A percentile compares a stretch with the other conserved stretches of the same genome.
Evolutionary conservation across 2,329 filamentous ascomycete genomes (phyloP).

Genomic region (Trichoderma endophyticum): DNA sequence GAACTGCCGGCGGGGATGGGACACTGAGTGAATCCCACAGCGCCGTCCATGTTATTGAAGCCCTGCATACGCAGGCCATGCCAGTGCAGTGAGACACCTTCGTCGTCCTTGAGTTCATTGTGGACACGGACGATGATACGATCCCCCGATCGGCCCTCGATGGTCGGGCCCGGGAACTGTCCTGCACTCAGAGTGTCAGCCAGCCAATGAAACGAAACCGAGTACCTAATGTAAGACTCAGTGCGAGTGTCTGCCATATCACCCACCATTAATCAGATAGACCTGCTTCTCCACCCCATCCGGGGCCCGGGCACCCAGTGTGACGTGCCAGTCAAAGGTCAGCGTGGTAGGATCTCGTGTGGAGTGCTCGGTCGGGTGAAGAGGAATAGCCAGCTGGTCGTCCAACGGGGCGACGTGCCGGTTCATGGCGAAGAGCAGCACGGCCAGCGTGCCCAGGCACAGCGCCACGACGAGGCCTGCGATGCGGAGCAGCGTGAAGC

Average conservation of each 20-base stretch:
- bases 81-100: slow-evolving; percentile 62
- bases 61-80: slow-evolving; percentile 73
- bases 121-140: slow-evolving; percentile 64
- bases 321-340: slow-evolving; percentile 24
- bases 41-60: slow-evolving; percentile 66
- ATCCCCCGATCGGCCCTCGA: slow-evolving; percentile 69
- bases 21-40: slow-evolving; percentile 47
- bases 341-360: slow-evolving; percentile 20
- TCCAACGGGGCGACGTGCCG: not conserved
- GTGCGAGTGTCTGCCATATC: not conserved
- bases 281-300: slow-evolving; percentile 28
- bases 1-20: slow-evolving; percentile 49
- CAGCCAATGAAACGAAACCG: not conserved
- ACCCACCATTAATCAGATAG: slow-evolving; percentile 27
- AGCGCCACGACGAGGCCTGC: slow-evolving; percentile 5
- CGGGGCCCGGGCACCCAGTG: slow-evolving; percentile 19
- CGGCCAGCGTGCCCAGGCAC: not conserved
- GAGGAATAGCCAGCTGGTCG: slow-evolving; percentile 21
- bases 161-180: slow-evolving; percentile 66
- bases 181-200: slow-evolving; percentile 22
- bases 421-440: not conserved
- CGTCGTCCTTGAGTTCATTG: slow-evolving; percentile 59
- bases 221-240: not conserved
- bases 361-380: slow-evolving; percentile 21
- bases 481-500: not conserved